A percentile compares a stretch with the other conserved stretches of the same genome.
Conservation (phyloP, 768 basidiomycete species). For the Glaciozyma martinii region DNA sequence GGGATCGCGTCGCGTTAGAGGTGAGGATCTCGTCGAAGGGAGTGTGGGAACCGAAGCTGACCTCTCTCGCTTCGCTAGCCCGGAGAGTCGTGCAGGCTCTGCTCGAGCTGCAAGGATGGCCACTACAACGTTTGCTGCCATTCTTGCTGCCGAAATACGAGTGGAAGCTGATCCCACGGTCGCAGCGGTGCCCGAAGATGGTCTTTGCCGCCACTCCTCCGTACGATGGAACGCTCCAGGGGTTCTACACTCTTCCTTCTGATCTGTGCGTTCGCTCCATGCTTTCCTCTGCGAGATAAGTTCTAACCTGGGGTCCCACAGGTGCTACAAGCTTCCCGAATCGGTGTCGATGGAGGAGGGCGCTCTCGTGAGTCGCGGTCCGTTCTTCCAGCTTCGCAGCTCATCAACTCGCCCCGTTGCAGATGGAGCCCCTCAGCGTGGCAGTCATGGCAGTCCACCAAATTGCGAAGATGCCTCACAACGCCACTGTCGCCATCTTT, state of each 20-base stretch:
- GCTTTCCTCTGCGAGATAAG: too few relatives aligned
- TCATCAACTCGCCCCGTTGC: background rate
- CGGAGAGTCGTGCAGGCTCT: constrained; percentile 63
- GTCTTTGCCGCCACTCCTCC: constrained; percentile 71
- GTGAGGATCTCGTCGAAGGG: constrained; percentile 49
- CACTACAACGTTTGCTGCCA: constrained; percentile 12
- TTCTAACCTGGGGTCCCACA: background rate
- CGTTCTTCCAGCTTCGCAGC: background rate
- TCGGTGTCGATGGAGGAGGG: constrained; percentile 79
- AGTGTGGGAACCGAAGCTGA: background rate
- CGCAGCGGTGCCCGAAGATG: constrained; percentile 78
- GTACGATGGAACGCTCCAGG: constrained; percentile 68
- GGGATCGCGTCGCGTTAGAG: constrained; percentile 85
- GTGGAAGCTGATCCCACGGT: background rate
- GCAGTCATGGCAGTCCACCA: constrained; percentile 78
- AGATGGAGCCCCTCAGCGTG: constrained; percentile 93
- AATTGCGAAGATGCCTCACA: constrained; percentile 61
- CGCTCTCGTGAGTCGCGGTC: constrained; percentile 59
- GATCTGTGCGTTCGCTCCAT: constrained; percentile 49
- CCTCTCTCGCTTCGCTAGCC: constrained; percentile 1
- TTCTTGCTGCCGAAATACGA: background rate
- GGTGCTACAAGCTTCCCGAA: constrained; percentile 69
- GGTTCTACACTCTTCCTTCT: constrained; percentile 77
- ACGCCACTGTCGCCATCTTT: constrained; percentile 70
- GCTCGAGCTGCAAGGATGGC: constrained; percentile 45